A percentile compares a stretch with the other conserved stretches of the same genome.
Conservation (phyloP, 768 basidiomycete genomes). For the Russula sp. region DNA sequence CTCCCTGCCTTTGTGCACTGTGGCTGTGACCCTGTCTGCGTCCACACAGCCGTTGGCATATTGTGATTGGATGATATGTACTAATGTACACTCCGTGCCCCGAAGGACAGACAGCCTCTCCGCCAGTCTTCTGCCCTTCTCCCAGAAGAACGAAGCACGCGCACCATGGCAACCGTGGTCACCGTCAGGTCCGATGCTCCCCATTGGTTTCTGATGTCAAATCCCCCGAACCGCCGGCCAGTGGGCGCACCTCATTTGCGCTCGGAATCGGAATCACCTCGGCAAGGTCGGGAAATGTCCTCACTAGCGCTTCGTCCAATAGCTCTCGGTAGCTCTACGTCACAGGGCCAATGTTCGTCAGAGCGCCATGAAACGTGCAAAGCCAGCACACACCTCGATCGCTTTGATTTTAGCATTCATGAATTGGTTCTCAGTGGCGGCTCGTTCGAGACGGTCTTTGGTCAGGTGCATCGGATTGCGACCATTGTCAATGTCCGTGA, state of each 20-base stretch:
- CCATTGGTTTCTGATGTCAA: constrained; percentile 11
- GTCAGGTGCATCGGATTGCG: constrained; percentile 82
- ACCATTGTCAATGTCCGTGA: constrained; percentile 75
- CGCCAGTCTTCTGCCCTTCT: not conserved
- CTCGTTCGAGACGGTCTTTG: constrained; percentile 73
- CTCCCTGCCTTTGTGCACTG: not conserved
- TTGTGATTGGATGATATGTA: not conserved
- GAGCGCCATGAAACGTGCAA: not conserved
- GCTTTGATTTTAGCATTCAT: constrained; percentile 87
- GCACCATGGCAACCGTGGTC: constrained; percentile 16
- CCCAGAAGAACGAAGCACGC: not conserved
- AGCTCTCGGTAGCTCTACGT: constrained; percentile 65
- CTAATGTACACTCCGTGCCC: not conserved
- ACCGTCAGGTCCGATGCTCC: constrained; percentile 17
- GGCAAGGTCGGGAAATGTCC: constrained; percentile 68
- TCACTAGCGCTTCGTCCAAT: constrained; percentile 66
- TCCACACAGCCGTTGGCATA: not conserved
- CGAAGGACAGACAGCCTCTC: not conserved
- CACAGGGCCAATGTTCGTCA: constrained; percentile 11
- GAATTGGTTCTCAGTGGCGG: constrained; percentile 87
- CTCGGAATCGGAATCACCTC: constrained; percentile 18
- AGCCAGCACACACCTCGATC: constrained; percentile 54
- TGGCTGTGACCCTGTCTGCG: not conserved
- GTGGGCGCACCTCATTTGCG: not conserved
- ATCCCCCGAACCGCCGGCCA: not conserved